Evolutionary conservation across 1,139 yeast genomes (phyloP), one percentile per base, ranked within the genome.

Genomic region (Debaryomycetaceae sp.): DNA sequence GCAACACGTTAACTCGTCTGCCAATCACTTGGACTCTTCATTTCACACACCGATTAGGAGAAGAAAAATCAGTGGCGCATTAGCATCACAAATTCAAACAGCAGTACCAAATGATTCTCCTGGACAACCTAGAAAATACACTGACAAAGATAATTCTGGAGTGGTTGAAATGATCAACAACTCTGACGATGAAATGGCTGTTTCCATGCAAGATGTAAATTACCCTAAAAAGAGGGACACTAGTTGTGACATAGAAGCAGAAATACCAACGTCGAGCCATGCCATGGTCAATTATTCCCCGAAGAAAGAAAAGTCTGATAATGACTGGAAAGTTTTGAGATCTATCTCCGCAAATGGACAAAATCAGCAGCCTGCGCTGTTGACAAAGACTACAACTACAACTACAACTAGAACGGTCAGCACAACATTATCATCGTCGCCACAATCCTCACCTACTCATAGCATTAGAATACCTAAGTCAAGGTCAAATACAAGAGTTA

Each of bases 51-150:
- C 95, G 5, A 68, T 78, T 4, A 79, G 91, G 59, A 76, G 94
- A 55, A 71, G 87, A 47, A 80, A 78, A 48, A 72, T 85, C 39
- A 78, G 89, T 35, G 83, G 86, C 1, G 86, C 83, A 14, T 73
- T 85, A 42, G 84, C 85, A 33, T 75, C 79, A 33, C 78, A 82
- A 45, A 78, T 81, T 31, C 85, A 78, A 51, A 77, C 82, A 15
- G 94, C 92, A 0, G 89, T 92, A 18, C 98, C 98, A 3, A 79
- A 78, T 48, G 88, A 88, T 37, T 87, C 96, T 2, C 98, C 98
- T 0, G 98, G 98, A 2, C 98, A 92, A 63, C 98, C 98, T 28
- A 78, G 98, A 58, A 92, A 92, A 56, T 75, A 75, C 34, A 55
- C 73, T 52, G 60, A 72, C 44, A 59, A 56, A 11, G 52, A 56